Percentiles rank a stretch among this genome's conserved stretches.
phyloP scores from a whole-genome alignment of 306 rosid genomes.

The Acacia acuminata region DNA sequence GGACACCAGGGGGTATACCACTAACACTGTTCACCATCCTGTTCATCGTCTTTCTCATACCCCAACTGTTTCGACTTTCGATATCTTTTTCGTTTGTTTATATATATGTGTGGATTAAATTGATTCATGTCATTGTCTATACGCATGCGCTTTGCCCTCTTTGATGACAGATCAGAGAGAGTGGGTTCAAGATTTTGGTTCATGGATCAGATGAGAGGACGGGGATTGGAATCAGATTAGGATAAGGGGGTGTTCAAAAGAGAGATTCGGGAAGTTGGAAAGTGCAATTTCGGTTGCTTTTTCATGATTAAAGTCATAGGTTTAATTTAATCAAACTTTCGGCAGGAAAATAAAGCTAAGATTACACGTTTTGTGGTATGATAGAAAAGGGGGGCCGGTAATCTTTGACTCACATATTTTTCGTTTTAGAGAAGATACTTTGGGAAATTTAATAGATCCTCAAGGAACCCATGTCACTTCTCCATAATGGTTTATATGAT shows the following conservation, averaged over 20 bases:
- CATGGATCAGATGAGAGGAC: not conserved
- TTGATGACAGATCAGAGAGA: not conserved
- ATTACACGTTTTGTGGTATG: not conserved
- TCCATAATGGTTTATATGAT: not conserved
- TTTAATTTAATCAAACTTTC: not conserved
- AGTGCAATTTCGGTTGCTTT: slow-evolving; percentile 1
- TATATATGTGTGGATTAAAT: not conserved
- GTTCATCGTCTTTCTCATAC: not conserved
- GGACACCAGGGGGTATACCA: not conserved
- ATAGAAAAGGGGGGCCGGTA: not conserved
- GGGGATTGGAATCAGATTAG: slow-evolving; percentile 6
- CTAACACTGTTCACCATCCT: not conserved
- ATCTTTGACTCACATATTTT: not conserved
- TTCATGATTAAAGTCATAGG: not conserved
- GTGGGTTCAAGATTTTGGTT: not conserved
- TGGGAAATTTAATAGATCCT: not conserved
- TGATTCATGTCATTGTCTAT: not conserved
- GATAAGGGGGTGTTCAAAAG: slow-evolving; percentile 33
- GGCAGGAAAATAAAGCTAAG: not conserved
- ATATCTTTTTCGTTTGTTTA: not conserved
- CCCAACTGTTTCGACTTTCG: not conserved
- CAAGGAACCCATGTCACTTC: not conserved
- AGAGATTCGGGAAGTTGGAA: slow-evolving; percentile 32
- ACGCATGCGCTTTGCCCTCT: not conserved
- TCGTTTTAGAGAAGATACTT: not conserved